These are phyloP conservation scores for Solanum medicagineum DNA, from an alignment of 257 asterid species.

Conservation along the genomic window DNA sequence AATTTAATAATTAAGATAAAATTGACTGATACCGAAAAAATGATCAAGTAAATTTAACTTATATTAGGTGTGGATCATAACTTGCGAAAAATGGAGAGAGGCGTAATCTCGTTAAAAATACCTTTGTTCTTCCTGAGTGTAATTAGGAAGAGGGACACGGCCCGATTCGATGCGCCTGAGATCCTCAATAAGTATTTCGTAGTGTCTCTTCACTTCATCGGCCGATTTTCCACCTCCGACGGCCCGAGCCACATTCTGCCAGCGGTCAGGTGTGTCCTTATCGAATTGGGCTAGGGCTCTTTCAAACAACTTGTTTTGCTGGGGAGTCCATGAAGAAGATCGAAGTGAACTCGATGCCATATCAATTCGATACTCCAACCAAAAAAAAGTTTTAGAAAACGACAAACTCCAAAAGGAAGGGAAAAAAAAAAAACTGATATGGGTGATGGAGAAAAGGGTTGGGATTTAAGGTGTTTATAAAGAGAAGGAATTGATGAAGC, in stretches of 20 bases:
- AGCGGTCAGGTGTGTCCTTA: slow-evolving; percentile 61
- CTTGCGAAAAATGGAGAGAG: too few relatives aligned
- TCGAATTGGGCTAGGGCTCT: slow-evolving; percentile 56
- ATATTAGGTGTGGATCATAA: too few relatives aligned
- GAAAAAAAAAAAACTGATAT: too few relatives aligned
- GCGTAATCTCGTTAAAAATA: neutral
- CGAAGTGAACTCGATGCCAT: slow-evolving; percentile 32
- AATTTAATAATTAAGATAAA: too few relatives aligned
- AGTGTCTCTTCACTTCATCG: slow-evolving; percentile 63
- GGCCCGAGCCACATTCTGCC: slow-evolving; percentile 67
- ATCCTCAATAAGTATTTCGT: slow-evolving; percentile 58
- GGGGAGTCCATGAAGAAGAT: slow-evolving; percentile 47
- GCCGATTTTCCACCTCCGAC: slow-evolving; percentile 63
- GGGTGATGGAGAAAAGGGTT: neutral
- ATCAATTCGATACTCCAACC: too few relatives aligned
- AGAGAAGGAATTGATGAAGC: neutral
- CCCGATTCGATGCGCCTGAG: slow-evolving; percentile 61
- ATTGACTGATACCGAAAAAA: too few relatives aligned
- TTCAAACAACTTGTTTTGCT: slow-evolving; percentile 60
- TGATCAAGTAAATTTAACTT: too few relatives aligned
- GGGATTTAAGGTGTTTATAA: neutral
- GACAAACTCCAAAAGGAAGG: neutral
- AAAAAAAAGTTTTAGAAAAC: neutral
- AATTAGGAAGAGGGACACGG: slow-evolving; percentile 45
- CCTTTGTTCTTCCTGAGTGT: slow-evolving; percentile 33